These are phyloP conservation scores for Neopestalotiopsis clavispora DNA, from an alignment of 2,329 filamentous ascomycete genomes.

Conservation along the genomic window DNA sequence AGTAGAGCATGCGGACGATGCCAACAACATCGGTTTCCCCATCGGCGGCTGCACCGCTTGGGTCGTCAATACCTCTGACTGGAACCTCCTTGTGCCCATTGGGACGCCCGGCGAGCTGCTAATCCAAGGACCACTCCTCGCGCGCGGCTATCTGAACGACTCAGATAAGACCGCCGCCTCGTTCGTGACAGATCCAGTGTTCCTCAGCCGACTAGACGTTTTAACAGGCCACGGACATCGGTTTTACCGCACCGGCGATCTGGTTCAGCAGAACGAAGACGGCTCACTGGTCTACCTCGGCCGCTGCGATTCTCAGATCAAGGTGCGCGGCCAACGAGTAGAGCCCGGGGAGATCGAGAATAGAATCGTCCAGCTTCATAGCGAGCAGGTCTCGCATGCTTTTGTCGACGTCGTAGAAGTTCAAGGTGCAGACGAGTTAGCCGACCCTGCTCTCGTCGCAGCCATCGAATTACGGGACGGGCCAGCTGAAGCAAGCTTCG, in stretches of 20 bases:
- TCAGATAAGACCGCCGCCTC: constrained; percentile 22
- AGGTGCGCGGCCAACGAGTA: constrained; percentile 37
- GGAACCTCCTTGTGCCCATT: constrained; percentile 19
- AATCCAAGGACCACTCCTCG: constrained; percentile 22
- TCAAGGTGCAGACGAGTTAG: background rate
- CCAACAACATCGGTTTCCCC: constrained; percentile 5
- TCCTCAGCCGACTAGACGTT: too few relatives aligned
- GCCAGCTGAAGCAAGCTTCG: background rate
- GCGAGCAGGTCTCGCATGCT: background rate
- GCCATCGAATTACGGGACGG: background rate
- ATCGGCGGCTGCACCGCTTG: constrained; percentile 16
- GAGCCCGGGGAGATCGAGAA: constrained; percentile 37
- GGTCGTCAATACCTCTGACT: constrained; percentile 16
- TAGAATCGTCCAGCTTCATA: background rate
- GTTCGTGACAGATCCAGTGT: constrained; percentile 28
- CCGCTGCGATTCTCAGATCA: constrained; percentile 35
- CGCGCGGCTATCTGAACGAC: constrained; percentile 37
- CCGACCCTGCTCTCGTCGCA: background rate
- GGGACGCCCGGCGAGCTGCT: constrained; percentile 23
- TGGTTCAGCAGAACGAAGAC: constrained; percentile 10
- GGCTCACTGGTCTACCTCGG: constrained; percentile 20
- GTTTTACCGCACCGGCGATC: constrained; percentile 15
- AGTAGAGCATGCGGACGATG: background rate
- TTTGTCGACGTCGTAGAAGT: constrained; percentile 14
- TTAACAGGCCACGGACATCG: background rate